Conservation (phyloP, 805 yeast genomes). For the Scheffersomyces amazonensis region DNA sequence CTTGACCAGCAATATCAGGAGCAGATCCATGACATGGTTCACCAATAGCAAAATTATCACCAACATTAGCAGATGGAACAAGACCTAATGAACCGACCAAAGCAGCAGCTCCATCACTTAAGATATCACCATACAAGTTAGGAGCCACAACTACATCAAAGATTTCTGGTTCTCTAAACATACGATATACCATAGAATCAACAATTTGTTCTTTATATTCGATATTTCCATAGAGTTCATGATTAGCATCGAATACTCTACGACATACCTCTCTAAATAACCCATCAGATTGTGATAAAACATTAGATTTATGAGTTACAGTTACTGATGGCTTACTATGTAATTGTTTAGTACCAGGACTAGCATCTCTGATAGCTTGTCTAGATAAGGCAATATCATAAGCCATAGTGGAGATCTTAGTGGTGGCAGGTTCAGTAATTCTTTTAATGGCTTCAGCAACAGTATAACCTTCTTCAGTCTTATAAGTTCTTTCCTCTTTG, state of each 20-base stretch:
- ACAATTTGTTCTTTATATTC: constrained; percentile 92
- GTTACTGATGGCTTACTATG: constrained; percentile 66
- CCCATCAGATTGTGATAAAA: constrained; percentile 89
- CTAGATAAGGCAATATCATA: constrained; percentile 91
- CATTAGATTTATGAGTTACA: constrained; percentile 96
- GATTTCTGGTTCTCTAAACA: constrained; percentile 97
- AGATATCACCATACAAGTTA: constrained; percentile 94
- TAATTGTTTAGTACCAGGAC: constrained; percentile 28
- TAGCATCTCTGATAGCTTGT: constrained; percentile 67
- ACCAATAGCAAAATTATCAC: constrained; percentile 93
- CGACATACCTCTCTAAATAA: constrained; percentile 87
- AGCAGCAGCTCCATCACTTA: constrained; percentile 98
- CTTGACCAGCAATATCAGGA: constrained; percentile 96
- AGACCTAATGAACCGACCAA: constrained; percentile 96
- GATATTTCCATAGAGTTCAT: constrained; percentile 56
- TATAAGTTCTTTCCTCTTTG: constrained; percentile 82
- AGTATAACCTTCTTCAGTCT: constrained; percentile 75
- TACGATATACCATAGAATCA: constrained; percentile 97
- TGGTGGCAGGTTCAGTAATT: constrained; percentile 84
- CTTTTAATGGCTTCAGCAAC: constrained; percentile 98
- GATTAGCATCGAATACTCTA: constrained; percentile 55
- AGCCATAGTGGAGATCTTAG: constrained; percentile 86
- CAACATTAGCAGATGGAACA: constrained; percentile 97
- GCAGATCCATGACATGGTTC: constrained; percentile 99
- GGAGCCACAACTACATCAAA: constrained; percentile 99